phyloP scores from a whole-genome alignment of 2,329 filamentous ascomycete genomes.

The Celoporthe dispersa region DNA sequence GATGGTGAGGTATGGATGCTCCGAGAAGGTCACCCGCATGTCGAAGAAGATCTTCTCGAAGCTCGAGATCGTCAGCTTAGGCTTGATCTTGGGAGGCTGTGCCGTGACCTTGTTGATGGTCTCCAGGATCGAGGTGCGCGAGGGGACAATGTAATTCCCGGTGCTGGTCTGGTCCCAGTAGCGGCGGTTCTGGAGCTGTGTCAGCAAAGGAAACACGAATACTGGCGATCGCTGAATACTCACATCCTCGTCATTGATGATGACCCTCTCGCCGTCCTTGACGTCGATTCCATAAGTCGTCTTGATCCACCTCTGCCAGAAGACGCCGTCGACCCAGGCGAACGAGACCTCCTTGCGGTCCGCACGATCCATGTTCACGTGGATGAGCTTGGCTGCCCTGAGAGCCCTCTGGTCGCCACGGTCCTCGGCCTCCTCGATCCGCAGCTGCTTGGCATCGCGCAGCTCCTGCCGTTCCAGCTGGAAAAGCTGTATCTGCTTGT shows the following conservation, averaged over 20 bases:
- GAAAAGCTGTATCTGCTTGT: conserved; percentile 90
- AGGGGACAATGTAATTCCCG: conserved; percentile 87
- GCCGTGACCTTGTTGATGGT: conserved; percentile 75
- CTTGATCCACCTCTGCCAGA: conserved; percentile 96
- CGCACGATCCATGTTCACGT: conserved; percentile 86
- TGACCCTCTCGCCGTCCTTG: conserved; percentile 84
- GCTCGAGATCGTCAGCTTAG: conserved; percentile 77
- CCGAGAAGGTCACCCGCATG: conserved; percentile 60
- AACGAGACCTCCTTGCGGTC: conserved; percentile 90
- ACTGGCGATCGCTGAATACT: conserved; percentile 45
- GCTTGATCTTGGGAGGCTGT: conserved; percentile 70
- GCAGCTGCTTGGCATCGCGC: conserved; percentile 89
- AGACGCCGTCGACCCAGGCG: conserved; percentile 95
- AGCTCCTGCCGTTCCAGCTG: conserved; percentile 92
- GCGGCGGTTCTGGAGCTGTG: conserved; percentile 70
- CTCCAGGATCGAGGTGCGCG: conserved; percentile 87
- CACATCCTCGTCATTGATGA: conserved; percentile 97
- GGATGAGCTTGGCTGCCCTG: conserved; percentile 85
- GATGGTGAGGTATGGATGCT: conserved; percentile 63
- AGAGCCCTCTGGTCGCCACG: conserved; percentile 87
- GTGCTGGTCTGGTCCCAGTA: conserved; percentile 95
- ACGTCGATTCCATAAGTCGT: conserved; percentile 95
- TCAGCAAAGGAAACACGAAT: conserved; percentile 39
- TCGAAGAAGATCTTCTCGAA: conserved; percentile 75
- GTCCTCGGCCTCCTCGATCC: conserved; percentile 95